Conservation (phyloP, 495 filamentous ascomycete species). For the Penicillium crystallinum region DNA sequence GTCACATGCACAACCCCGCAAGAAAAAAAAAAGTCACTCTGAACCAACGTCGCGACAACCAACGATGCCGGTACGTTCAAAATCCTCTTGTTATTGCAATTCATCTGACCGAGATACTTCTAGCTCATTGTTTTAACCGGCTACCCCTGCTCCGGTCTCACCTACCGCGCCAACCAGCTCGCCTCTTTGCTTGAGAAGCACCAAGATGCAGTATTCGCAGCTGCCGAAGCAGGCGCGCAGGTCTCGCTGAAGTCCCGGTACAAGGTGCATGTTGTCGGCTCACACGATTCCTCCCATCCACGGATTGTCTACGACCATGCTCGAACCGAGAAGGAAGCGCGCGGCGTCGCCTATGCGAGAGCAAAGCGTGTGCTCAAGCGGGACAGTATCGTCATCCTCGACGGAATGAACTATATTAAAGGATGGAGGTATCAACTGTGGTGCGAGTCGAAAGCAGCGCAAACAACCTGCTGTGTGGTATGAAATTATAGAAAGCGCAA, state of each 20-base stretch:
- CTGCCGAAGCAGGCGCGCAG: conserved; percentile 29
- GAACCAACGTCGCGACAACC: conserved; percentile 8
- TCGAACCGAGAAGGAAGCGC: conserved; percentile 80
- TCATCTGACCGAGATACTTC: neutral
- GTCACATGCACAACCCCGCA: conserved; percentile 30
- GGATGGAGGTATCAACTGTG: conserved; percentile 93
- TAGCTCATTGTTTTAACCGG: conserved; percentile 93
- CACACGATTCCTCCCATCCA: conserved; percentile 42
- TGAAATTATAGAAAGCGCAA: conserved; percentile 11
- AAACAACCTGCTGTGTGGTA: conserved; percentile 79
- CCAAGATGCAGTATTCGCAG: conserved; percentile 51
- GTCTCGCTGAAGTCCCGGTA: conserved; percentile 47
- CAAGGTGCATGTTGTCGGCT: conserved; percentile 54
- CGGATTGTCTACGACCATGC: conserved; percentile 52
- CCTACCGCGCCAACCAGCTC: conserved; percentile 77
- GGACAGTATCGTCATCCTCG: conserved; percentile 81
- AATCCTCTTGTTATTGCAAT: neutral
- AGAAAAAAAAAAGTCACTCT: conserved; percentile 19
- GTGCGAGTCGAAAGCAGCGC: conserved; percentile 85
- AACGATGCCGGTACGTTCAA: conserved; percentile 32
- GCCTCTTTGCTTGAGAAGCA: conserved; percentile 40
- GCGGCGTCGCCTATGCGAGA: conserved; percentile 78
- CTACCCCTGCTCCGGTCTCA: conserved; percentile 90
- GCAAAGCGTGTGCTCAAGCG: conserved; percentile 75
- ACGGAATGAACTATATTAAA: conserved; percentile 96